Evolutionary conservation across 2,329 filamentous ascomycete genomes (phyloP).

Genomic region (Aspergillus melleus): DNA sequence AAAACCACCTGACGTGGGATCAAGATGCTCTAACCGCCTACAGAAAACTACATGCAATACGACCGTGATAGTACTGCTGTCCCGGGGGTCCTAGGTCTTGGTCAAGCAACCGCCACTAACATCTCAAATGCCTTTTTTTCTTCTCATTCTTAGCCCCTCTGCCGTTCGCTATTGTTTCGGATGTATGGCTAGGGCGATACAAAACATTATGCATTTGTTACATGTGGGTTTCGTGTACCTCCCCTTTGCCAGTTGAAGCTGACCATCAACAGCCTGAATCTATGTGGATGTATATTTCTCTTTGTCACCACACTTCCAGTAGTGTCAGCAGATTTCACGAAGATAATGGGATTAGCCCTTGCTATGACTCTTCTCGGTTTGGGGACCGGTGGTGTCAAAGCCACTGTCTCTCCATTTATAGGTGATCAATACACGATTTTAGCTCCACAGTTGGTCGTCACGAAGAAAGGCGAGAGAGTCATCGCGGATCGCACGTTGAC

Average conservation of each 20-base stretch:
- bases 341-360: background rate
- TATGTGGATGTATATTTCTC: background rate
- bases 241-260: background rate
- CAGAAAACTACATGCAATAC: conserved; percentile 7
- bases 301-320: conserved; percentile 3
- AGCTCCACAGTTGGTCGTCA: background rate
- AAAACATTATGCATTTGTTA: background rate
- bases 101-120: background rate
- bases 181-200: conserved; percentile 6
- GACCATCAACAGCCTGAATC: background rate
- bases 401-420: conserved; percentile 2
- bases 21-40: background rate
- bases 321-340: background rate
- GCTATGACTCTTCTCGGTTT: conserved; percentile 1
- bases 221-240: background rate
- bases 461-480: background rate
- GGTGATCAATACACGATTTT: conserved; percentile 1
- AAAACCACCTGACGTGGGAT: too few relatives aligned
- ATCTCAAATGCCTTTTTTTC: conserved; percentile 5
- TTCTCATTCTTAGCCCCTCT: conserved; percentile 2
- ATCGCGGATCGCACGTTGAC: conserved; percentile 1
- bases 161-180: background rate
- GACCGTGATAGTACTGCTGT: background rate
- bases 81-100: conserved; percentile 1
- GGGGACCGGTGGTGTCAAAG: conserved; percentile 1